Percentiles rank a stretch among this genome's conserved stretches.
These are phyloP conservation scores for Podaxis rugospora DNA, from an alignment of 768 basidiomycete species.

Conservation along the genomic window DNA sequence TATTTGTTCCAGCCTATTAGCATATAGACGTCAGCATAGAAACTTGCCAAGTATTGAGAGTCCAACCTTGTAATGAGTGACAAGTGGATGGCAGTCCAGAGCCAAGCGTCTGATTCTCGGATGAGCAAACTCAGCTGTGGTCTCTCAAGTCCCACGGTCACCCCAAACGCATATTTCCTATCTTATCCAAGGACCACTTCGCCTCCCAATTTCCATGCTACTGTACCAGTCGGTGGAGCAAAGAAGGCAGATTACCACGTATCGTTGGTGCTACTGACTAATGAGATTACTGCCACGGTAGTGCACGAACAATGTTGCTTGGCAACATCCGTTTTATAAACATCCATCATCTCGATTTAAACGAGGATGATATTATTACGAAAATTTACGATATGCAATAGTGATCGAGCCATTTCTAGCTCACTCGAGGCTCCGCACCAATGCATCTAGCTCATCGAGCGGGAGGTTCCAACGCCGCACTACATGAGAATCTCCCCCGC, in stretches of 20 bases:
- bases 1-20: neutral
- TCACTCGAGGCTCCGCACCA: slow-evolving; percentile 15
- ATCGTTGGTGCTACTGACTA: neutral
- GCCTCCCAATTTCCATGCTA: neutral
- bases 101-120: neutral
- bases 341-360: neutral
- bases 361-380: neutral
- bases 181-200: neutral
- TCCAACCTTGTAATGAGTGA: slow-evolving; percentile 2
- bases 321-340: neutral
- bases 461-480: slow-evolving; percentile 26
- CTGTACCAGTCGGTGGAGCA: neutral
- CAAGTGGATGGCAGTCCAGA: neutral
- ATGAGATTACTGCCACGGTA: neutral
- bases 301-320: neutral
- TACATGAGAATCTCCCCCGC: slow-evolving; percentile 12
- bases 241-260: neutral
- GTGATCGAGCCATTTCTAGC: neutral
- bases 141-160: slow-evolving; percentile 2
- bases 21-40: neutral
- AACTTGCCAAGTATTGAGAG: neutral
- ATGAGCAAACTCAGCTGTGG: neutral
- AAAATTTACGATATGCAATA: neutral
- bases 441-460: slow-evolving; percentile 20
- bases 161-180: neutral